Base-by-base conservation (phyloP, 1,284 basidiomycete genomes). In the Erythrobasidium hasegawianum region DNA sequence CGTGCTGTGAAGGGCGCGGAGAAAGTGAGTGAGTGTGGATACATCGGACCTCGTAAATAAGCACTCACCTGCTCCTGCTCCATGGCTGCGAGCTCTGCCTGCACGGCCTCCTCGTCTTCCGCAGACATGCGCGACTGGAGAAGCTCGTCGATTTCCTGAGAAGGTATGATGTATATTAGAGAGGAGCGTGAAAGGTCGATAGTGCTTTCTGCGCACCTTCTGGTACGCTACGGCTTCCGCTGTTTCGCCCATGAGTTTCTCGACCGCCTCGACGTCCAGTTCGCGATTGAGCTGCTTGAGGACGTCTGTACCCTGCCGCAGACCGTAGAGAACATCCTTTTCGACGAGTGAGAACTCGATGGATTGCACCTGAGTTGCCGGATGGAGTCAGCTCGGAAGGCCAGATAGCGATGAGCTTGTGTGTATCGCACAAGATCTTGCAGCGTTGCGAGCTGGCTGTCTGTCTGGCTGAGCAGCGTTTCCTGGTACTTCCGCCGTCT, bases 301-400 rank as follows among this genome's bases (percentile, higher is more conserved):
- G 0, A 97, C 93, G 49, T 89, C 86, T 71, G 90, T 96, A 1
- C 95, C 95, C 79, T 95, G 90, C 77, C 91, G 85, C 47, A 98
- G 79, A 8, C 95, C 95, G 77, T 92, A 90, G 54, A 97, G 76
- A 16, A 98, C 89, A 2, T 92, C 90, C 49, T 90, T 86, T 78
- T 98, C 90, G 50, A 98, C 87, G 65, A 95, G 83, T 0, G 95
- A 91, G 80, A 96, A 97, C 77, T 98, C 95, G 75, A 98, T 97
- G 0, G 88, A 90, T 8, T 89, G 89, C 4, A 96, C 91, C 93
- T 96, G 75, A 5, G 52, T 16, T 43, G 27, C 39, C 27, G 56
- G n/a, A n/a, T n/a, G n/a, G n/a, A 24, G 27, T 64, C 24, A 43
- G 55, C 50, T 14, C 22, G n/a, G n/a, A n/a, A n/a, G n/a, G n/a